Evolutionary conservation across 345 rosid genomes (phyloP).

Genomic region (Bretschneidera sinensis): DNA sequence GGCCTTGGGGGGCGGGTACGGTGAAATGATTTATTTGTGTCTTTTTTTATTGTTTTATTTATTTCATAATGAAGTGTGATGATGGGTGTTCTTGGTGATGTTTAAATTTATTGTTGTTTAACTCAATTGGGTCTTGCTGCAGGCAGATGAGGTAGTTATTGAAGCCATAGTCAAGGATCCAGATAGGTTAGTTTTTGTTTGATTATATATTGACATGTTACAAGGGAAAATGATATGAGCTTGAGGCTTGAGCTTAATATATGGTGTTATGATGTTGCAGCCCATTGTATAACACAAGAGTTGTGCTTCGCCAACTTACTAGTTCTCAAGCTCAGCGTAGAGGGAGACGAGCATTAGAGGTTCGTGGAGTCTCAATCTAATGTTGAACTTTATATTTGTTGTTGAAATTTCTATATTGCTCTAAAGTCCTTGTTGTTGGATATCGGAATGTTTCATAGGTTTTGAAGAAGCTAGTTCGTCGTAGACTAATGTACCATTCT

Average conservation of each 20-base stretch:
- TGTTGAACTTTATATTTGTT: neutral
- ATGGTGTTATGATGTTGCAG: constrained; percentile 47
- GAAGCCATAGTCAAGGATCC: constrained; percentile 77
- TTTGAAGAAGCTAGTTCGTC: constrained; percentile 71
- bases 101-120: neutral
- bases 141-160: constrained; percentile 83
- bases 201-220: constrained; percentile 5
- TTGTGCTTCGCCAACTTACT: constrained; percentile 69
- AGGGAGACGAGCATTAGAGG: constrained; percentile 91
- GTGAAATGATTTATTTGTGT: neutral
- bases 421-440: constrained; percentile 4
- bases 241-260: constrained; percentile 16
- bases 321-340: constrained; percentile 79
- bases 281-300: constrained; percentile 70
- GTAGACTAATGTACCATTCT: constrained; percentile 78
- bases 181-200: constrained; percentile 45
- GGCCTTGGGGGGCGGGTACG: constrained; percentile 93
- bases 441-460: constrained; percentile 43
- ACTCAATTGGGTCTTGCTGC: constrained; percentile 17
- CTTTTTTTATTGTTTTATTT: neutral
- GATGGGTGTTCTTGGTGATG: neutral
- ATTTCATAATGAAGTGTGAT: no score
- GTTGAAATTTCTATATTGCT: neutral
- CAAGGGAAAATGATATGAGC: constrained; percentile 2
- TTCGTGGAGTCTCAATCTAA: constrained; percentile 15